These are phyloP conservation scores for Spergularia marina DNA, from an alignment of 148 eudicot genomes.

Conservation along the genomic window DNA sequence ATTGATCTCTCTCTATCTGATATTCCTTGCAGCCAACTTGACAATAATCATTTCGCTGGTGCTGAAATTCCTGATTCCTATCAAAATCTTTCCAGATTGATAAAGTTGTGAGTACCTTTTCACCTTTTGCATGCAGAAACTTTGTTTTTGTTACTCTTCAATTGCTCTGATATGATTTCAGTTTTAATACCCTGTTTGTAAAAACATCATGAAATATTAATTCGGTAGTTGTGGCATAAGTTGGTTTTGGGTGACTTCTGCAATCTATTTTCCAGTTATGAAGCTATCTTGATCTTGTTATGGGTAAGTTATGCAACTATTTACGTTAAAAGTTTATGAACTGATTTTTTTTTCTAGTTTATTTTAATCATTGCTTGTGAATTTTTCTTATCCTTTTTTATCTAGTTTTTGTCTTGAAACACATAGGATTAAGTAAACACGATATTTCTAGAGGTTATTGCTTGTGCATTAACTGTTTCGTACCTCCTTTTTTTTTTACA, in stretches of 20 bases:
- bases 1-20: neutral
- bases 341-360: neutral
- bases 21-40: conserved; percentile 64
- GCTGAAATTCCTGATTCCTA: conserved; percentile 55
- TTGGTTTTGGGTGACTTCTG: neutral
- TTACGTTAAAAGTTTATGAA: neutral
- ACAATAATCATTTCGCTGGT: conserved; percentile 65
- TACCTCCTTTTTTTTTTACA: neutral
- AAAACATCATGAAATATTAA: neutral
- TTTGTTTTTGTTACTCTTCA: neutral
- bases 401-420: neutral
- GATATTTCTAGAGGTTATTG: neutral
- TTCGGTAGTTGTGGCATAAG: neutral
- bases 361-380: neutral
- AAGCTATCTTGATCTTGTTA: neutral
- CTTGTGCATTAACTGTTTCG: neutral
- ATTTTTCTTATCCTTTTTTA: neutral
- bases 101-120: conserved; percentile 58
- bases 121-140: neutral
- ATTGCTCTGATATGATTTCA: neutral
- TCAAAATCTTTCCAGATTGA: conserved; percentile 52
- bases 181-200: neutral
- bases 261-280: neutral
- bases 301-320: neutral
- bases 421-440: neutral